These are phyloP conservation scores for Cephaloascus albidus DNA, from an alignment of 805 yeast genomes.

Conservation along the genomic window DNA sequence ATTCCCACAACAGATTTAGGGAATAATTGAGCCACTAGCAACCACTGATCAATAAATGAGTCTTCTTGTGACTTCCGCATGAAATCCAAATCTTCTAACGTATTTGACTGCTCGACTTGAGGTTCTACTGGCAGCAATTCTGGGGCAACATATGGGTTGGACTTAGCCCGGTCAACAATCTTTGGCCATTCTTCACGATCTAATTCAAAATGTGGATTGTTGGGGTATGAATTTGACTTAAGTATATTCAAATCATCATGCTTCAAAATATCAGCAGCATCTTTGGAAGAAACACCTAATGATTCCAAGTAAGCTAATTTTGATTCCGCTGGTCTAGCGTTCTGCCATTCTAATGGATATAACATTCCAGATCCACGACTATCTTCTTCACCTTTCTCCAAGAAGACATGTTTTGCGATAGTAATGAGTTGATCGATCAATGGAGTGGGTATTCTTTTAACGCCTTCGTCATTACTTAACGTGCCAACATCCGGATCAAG, in stretches of 20 bases:
- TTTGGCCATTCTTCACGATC: slow-evolving; percentile 20
- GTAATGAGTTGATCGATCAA: slow-evolving; percentile 37
- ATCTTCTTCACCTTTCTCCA: slow-evolving; percentile 22
- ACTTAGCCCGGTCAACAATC: slow-evolving; percentile 6
- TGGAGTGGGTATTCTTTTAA: slow-evolving; percentile 18
- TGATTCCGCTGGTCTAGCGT: slow-evolving; percentile 29
- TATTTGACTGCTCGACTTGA: slow-evolving; percentile 24
- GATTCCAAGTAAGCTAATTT: slow-evolving; percentile 19
- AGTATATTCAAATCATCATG: slow-evolving; percentile 1
- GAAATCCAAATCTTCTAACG: slow-evolving; percentile 27
- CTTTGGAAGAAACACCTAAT: slow-evolving; percentile 18
- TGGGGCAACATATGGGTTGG: slow-evolving; percentile 12
- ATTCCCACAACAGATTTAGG: slow-evolving; percentile 25
- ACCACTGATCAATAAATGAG: slow-evolving; percentile 28
- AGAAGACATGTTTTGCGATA: slow-evolving; percentile 32
- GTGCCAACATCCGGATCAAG: slow-evolving; percentile 15
- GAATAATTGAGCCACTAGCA: slow-evolving; percentile 30
- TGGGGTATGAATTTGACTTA: not conserved
- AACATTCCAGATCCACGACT: slow-evolving; percentile 21
- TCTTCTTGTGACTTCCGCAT: slow-evolving; percentile 19
- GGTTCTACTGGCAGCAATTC: slow-evolving; percentile 20
- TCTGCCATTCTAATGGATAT: slow-evolving; percentile 24
- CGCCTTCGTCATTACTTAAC: slow-evolving; percentile 6
- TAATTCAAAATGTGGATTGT: slow-evolving; percentile 5
- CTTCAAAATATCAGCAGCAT: slow-evolving; percentile 16